These are phyloP conservation scores for Hypoxylon fuscum DNA, from an alignment of 495 filamentous ascomycete species.

Conservation along the genomic window DNA sequence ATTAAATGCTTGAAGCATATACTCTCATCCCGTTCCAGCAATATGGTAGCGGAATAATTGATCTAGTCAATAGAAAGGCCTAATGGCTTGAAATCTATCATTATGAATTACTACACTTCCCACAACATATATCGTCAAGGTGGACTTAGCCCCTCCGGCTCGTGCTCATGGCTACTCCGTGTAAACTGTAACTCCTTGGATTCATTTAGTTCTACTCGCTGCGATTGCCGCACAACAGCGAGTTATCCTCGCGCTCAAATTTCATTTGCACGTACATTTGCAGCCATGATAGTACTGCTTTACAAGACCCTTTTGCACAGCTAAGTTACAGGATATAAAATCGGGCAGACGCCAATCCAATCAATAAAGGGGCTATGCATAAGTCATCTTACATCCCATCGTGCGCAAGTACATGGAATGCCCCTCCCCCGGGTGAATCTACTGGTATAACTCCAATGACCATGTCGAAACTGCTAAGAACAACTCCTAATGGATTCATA, in stretches of 20 bases:
- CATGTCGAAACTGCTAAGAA: too few relatives aligned
- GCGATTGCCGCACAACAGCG: slow-evolving; percentile 14
- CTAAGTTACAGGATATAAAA: too few relatives aligned
- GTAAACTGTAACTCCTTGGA: slow-evolving; percentile 11
- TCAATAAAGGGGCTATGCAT: neutral
- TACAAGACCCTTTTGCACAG: too few relatives aligned
- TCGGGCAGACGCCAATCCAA: too few relatives aligned
- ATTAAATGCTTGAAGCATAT: too few relatives aligned
- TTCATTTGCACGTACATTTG: slow-evolving; percentile 25
- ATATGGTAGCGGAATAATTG: too few relatives aligned
- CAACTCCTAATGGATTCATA: too few relatives aligned
- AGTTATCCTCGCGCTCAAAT: slow-evolving; percentile 7
- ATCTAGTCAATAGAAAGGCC: too few relatives aligned
- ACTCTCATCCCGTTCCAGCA: too few relatives aligned
- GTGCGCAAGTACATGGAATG: neutral
- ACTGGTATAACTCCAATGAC: slow-evolving; percentile 10
- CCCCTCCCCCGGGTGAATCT: neutral
- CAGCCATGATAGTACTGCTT: slow-evolving; percentile 11
- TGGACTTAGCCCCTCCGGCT: neutral
- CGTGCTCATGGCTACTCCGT: neutral
- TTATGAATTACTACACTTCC: too few relatives aligned
- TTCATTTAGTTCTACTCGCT: slow-evolving; percentile 14
- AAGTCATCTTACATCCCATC: slow-evolving; percentile 8
- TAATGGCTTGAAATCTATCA: too few relatives aligned
- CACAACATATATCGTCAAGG: neutral